phyloP scores from a whole-genome alignment of 768 basidiomycete genomes.

The Stropharia rugosoannulata region DNA sequence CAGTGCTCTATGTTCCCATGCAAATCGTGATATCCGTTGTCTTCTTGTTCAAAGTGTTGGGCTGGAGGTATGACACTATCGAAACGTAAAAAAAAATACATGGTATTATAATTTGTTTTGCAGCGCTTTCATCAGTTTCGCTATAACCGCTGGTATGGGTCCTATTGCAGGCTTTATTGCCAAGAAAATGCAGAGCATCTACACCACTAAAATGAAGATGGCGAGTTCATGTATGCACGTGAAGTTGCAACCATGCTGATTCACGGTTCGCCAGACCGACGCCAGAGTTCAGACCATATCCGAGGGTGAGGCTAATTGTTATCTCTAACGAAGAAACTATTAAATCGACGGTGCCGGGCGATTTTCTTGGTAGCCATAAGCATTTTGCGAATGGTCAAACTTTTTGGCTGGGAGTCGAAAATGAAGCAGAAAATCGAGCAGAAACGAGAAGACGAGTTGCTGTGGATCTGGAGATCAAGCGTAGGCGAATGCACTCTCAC shows the following conservation, averaged over 20 bases:
- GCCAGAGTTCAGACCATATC: slow-evolving; percentile 59
- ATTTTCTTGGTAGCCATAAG: background rate
- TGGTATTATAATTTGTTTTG: background rate
- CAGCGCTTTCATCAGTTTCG: slow-evolving; percentile 59
- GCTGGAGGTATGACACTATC: slow-evolving; percentile 37
- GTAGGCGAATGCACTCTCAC: background rate
- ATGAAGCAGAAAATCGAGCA: background rate
- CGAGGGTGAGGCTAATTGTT: slow-evolving; percentile 60
- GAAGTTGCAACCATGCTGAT: background rate
- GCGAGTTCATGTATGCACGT: slow-evolving; percentile 4
- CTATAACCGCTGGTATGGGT: slow-evolving; percentile 45
- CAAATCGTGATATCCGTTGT: slow-evolving; percentile 36
- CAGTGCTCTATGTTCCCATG: slow-evolving; percentile 38
- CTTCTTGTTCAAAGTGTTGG: slow-evolving; percentile 45
- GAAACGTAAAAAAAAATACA: too few relatives aligned
- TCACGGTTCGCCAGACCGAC: slow-evolving; percentile 35
- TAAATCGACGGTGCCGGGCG: too few relatives aligned
- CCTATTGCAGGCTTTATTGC: slow-evolving; percentile 60
- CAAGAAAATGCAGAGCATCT: slow-evolving; percentile 44
- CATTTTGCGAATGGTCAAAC: slow-evolving; percentile 1
- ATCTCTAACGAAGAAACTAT: slow-evolving; percentile 36
- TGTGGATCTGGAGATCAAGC: background rate
- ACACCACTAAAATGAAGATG: slow-evolving; percentile 51
- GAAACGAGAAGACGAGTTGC: background rate
- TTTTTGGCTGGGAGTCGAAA: background rate